Conservation (phyloP, 495 filamentous ascomycete genomes). For the Xylaria intraflava region DNA sequence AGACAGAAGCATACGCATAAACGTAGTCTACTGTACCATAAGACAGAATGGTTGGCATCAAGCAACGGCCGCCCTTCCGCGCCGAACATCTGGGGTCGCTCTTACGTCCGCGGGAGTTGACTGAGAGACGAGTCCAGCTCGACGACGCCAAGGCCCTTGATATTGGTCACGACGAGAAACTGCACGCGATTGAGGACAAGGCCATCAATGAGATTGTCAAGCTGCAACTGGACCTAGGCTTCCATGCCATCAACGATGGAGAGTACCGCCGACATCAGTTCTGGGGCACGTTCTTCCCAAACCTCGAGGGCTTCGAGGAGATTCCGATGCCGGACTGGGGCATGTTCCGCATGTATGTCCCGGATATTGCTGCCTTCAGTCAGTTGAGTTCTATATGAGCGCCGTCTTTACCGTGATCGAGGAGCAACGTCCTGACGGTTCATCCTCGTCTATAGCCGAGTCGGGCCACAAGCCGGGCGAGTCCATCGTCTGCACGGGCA, state of each 20-base stretch:
- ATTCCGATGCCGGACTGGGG: slow-evolving; percentile 50
- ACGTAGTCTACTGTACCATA: neutral
- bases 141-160: slow-evolving; percentile 34
- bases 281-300: slow-evolving; percentile 59
- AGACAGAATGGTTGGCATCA: slow-evolving; percentile 27
- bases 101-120: slow-evolving; percentile 55
- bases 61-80: slow-evolving; percentile 60
- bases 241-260: slow-evolving; percentile 58
- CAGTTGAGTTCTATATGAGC: slow-evolving; percentile 4
- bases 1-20: neutral
- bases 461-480: slow-evolving; percentile 60
- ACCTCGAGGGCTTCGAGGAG: slow-evolving; percentile 59
- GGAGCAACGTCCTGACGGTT: slow-evolving; percentile 1
- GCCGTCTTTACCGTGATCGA: neutral
- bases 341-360: slow-evolving; percentile 61
- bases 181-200: slow-evolving; percentile 48
- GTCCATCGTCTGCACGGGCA: slow-evolving; percentile 59
- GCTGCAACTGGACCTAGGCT: slow-evolving; percentile 56
- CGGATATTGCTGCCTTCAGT: slow-evolving; percentile 62
- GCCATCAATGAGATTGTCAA: slow-evolving; percentile 57
- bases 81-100: slow-evolving; percentile 70
- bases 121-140: slow-evolving; percentile 46
- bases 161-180: slow-evolving; percentile 27
- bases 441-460: slow-evolving; percentile 35
- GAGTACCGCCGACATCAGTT: slow-evolving; percentile 56